These are phyloP conservation scores for Dionaea muscipula DNA, from an alignment of 179 eudicot genomes.

Conservation along the genomic window DNA sequence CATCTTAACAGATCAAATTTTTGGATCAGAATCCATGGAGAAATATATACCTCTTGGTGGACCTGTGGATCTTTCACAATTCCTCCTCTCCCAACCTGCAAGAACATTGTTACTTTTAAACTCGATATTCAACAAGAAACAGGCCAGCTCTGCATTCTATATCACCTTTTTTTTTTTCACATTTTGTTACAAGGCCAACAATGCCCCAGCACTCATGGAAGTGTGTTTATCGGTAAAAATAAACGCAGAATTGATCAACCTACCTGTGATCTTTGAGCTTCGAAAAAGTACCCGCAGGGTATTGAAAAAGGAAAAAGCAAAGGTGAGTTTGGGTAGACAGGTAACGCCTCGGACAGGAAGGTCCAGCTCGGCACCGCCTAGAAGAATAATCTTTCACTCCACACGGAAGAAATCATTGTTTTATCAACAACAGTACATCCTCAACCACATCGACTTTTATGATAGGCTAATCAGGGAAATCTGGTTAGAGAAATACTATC, in stretches of 20 bases:
- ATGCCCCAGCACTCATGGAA: neutral
- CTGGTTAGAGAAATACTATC: too few species aligned
- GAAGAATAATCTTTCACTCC: too few species aligned
- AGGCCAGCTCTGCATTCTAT: neutral
- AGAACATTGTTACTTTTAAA: slow-evolving; percentile 6
- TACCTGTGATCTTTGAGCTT: slow-evolving; percentile 90
- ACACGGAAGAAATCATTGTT: too few species aligned
- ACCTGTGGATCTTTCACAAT: slow-evolving; percentile 82
- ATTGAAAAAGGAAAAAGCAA: too few species aligned
- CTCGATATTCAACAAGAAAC: neutral
- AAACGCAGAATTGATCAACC: neutral
- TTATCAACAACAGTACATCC: too few species aligned
- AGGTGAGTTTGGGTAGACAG: too few species aligned
- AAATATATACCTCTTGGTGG: slow-evolving; percentile 63
- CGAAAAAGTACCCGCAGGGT: too few species aligned
- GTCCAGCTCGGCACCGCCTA: too few species aligned
- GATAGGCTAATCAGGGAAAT: too few species aligned
- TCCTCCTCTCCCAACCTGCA: slow-evolving; percentile 95
- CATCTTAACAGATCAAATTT: too few species aligned
- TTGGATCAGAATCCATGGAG: neutral
- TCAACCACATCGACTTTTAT: too few species aligned
- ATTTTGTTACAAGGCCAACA: neutral
- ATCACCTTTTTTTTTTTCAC: neutral
- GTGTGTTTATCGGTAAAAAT: neutral
- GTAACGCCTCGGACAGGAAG: too few species aligned